These are phyloP conservation scores for Azolla pinnata DNA, from an alignment of 75 land plant genomes.

Conservation along the genomic window DNA sequence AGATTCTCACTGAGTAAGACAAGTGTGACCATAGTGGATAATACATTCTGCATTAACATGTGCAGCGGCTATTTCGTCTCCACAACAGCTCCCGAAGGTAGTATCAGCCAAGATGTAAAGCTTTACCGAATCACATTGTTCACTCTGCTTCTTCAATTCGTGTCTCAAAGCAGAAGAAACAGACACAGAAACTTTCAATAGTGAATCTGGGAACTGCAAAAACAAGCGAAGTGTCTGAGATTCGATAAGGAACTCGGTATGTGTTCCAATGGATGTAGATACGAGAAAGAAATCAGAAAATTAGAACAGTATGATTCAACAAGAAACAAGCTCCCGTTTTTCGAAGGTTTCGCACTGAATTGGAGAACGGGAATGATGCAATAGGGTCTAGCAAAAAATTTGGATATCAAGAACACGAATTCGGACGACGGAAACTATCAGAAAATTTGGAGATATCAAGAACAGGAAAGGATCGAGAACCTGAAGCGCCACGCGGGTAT, in stretches of 20 bases:
- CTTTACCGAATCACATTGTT: slow-evolving; percentile 15
- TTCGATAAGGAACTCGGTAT: not conserved
- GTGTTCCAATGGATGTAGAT: not conserved
- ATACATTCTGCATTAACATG: slow-evolving; percentile 82
- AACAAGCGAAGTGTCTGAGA: not conserved
- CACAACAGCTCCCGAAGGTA: slow-evolving; percentile 86
- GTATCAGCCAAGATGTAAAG: slow-evolving; percentile 93
- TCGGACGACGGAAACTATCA: not conserved
- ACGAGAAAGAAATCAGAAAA: not conserved
- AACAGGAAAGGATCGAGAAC: not conserved
- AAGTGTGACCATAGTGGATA: slow-evolving; percentile 88
- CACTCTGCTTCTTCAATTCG: slow-evolving; percentile 25
- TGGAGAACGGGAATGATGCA: not conserved
- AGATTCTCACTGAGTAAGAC: slow-evolving; percentile 69
- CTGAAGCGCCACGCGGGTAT: slow-evolving; percentile 20
- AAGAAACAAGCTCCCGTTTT: not conserved
- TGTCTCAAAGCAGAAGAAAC: slow-evolving; percentile 42
- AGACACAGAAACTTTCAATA: slow-evolving; percentile 42
- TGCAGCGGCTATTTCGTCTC: slow-evolving; percentile 92
- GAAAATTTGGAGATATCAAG: not conserved
- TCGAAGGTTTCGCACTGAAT: not conserved
- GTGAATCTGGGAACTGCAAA: slow-evolving; percentile 81
- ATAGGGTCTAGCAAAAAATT: not conserved
- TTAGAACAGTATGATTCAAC: not conserved
- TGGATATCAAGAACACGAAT: not conserved